Evolutionary conservation across 2,329 filamentous ascomycete species (phyloP).

Genomic region (Pestalotiopsis sp.): DNA sequence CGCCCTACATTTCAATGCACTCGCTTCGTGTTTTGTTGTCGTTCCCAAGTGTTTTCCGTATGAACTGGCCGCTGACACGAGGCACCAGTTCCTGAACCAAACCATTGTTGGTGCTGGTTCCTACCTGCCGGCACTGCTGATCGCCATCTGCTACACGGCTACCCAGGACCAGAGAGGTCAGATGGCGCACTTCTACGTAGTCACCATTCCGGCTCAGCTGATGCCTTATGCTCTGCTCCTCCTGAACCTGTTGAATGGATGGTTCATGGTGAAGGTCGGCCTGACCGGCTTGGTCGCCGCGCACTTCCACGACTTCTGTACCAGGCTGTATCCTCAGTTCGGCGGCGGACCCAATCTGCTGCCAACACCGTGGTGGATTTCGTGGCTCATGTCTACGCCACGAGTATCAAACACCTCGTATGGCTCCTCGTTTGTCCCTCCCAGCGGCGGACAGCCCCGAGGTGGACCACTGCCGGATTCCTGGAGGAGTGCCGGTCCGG

Average conservation of each 20-base stretch:
- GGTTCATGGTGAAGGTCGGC: constrained; percentile 60
- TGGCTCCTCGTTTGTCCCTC: constrained; percentile 61
- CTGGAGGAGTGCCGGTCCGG: constrained; percentile 65
- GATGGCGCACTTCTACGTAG: constrained; percentile 77
- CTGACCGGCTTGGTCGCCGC: constrained; percentile 81
- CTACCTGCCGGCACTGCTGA: constrained; percentile 67
- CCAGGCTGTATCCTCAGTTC: constrained; percentile 84
- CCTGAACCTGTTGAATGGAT: constrained; percentile 69
- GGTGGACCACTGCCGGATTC: constrained; percentile 60
- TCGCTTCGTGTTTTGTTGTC: constrained; percentile 15
- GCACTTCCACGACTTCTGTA: constrained; percentile 89
- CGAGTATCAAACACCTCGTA: constrained; percentile 53
- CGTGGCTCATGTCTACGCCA: constrained; percentile 61
- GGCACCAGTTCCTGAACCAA: constrained; percentile 51
- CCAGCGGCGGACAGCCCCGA: constrained; percentile 31
- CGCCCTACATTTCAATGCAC: constrained; percentile 57
- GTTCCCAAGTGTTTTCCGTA: constrained; percentile 12
- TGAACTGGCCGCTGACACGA: constrained; percentile 23
- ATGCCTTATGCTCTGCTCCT: constrained; percentile 80
- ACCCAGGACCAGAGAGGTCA: constrained; percentile 81
- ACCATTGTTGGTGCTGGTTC: constrained; percentile 50
- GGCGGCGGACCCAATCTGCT: constrained; percentile 81
- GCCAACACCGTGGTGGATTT: constrained; percentile 72
- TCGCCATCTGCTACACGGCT: constrained; percentile 82
- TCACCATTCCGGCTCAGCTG: constrained; percentile 80